phyloP scores from a whole-genome alignment of 1,284 basidiomycete species.

The Tilletia indica region DNA sequence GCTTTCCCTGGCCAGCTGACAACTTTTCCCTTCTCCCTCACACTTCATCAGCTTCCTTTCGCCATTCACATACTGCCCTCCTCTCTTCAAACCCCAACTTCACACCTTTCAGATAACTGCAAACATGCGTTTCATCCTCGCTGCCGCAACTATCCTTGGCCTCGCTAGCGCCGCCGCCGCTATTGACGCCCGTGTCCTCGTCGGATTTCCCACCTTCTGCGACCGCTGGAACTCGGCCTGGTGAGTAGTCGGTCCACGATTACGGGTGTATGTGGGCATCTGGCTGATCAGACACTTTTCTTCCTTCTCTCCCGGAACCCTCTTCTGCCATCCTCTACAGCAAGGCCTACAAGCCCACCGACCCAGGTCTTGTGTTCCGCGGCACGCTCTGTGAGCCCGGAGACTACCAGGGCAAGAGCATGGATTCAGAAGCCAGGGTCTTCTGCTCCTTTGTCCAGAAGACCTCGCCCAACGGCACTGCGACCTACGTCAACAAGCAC shows the following conservation, averaged over 20 bases:
- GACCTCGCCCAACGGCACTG: neutral
- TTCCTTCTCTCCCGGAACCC: neutral
- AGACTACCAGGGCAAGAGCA: neutral
- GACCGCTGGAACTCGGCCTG: neutral
- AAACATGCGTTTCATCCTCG: neutral
- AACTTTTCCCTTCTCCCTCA: neutral
- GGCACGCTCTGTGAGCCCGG: neutral
- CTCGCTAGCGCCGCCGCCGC: neutral
- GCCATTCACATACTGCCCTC: neutral
- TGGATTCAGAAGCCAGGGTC: neutral
- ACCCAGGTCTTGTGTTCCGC: neutral
- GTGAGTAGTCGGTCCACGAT: neutral
- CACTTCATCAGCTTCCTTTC: neutral
- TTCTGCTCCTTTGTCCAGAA: neutral
- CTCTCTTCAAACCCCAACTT: neutral
- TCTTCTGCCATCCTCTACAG: neutral
- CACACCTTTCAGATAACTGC: neutral
- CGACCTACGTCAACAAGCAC: neutral
- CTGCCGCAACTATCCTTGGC: neutral
- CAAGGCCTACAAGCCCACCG: conserved; percentile 14
- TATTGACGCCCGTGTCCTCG: conserved; percentile 6
- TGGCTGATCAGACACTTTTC: neutral
- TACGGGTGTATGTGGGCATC: no score
- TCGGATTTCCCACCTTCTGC: conserved; percentile 8
- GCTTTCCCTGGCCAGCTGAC: no score